Evolutionary conservation across 768 basidiomycete species (phyloP), one percentile per base, ranked within the genome.

Genomic region (Hygrophorus pudorinus): DNA sequence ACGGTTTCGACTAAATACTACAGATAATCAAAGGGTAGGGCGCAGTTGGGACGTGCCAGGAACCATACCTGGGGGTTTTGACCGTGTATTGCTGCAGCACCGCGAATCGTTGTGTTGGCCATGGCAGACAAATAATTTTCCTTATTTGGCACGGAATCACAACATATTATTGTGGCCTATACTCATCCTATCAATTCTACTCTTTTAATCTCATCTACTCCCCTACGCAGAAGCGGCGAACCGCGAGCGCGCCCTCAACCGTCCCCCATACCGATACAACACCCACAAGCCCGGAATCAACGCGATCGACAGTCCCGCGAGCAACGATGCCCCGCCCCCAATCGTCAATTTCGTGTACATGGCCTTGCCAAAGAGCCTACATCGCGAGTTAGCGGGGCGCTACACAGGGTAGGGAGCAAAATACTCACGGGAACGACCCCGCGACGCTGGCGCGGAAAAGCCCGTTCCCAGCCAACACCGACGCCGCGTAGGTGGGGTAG

Each of bases 1-100:
- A 97, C 88, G 30, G 89, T 94, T 71, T 98, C 96, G 21, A 99
- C 85, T 62, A 99, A 69, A 62, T 76, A 88, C 91, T 96, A 38
- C 48, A 6, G 54, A 49, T 58, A 52, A 49, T 52, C 1, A 14
- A 40, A 14, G 47, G 39, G 17, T 10, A 12, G 12, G n/a, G 35
- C 21, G 5, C 30, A 45, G 14, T 12, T 13, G 32, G 39, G 5
- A 31, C 18, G n/a, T 14, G 17, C 27, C 33, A 13, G 16, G 32
- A 11, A 11, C 34, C 56, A 42, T 58, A 92, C 93, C 75, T 98
- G 93, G 9, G 93, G 93, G 65, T 97, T 98, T 55, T 91, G 86
- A 41, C 94, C 94, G 58, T 98, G 94, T 54, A 98, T 85, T n/a
- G 89, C 78, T 35, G 71, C 68, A 16, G 92, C 90, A 18, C 50